Percentiles rank a stretch among this genome's conserved stretches.
Evolutionary conservation across 768 basidiomycete species (phyloP).

Genomic region (Arthromyces matolae): DNA sequence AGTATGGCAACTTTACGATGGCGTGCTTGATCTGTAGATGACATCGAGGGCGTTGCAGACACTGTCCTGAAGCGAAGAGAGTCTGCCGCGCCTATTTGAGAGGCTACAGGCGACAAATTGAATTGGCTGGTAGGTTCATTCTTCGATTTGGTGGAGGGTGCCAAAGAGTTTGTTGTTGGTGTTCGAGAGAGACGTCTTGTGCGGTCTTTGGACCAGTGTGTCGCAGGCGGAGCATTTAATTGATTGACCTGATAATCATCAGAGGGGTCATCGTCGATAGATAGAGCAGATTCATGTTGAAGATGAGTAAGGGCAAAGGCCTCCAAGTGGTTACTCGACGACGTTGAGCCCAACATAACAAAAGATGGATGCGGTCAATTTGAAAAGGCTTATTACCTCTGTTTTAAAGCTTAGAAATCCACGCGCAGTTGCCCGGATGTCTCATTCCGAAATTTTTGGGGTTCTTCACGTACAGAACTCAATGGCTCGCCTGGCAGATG

Average conservation of each 20-base stretch:
- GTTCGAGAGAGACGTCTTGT: conserved; percentile 6
- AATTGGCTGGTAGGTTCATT: background rate
- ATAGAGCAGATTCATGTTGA: conserved; percentile 1
- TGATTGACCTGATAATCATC: background rate
- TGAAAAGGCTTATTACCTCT: background rate
- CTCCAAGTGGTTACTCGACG: conserved; percentile 6
- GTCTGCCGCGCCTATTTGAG: background rate
- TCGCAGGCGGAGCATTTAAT: conserved; percentile 1
- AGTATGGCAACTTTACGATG: conserved; percentile 9
- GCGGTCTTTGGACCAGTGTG: conserved; percentile 9
- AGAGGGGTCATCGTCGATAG: background rate
- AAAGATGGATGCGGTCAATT: background rate
- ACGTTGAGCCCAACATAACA: background rate
- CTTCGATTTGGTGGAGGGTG: background rate
- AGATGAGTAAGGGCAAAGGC: conserved; percentile 6
- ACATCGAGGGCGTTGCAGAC: background rate
- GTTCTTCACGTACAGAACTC: background rate
- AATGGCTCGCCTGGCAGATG: too few species aligned
- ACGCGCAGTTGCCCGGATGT: background rate
- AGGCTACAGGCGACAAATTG: background rate
- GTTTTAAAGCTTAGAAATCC: background rate
- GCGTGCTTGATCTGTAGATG: background rate
- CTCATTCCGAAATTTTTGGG: background rate
- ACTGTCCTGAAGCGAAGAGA: background rate
- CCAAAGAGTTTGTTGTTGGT: background rate